Conservation (phyloP, 345 rosid species). For the Turritis glabra region DNA sequence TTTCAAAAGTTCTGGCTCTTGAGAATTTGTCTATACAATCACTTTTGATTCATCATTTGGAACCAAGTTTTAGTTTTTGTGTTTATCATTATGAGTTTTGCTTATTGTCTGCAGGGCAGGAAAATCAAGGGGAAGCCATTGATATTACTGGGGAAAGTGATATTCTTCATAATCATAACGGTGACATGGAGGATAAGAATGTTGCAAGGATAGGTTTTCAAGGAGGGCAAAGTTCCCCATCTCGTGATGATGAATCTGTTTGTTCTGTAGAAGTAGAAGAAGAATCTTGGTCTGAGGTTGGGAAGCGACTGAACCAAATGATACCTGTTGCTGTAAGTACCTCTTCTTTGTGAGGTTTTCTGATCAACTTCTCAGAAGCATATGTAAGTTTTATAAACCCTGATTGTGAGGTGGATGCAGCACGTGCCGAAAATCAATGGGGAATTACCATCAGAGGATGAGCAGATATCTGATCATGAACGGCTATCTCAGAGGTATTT, state of each 20-base stretch:
- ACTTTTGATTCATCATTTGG: background rate
- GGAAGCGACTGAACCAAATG: conserved; percentile 71
- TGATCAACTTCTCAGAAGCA: background rate
- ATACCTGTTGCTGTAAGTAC: conserved; percentile 70
- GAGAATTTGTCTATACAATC: conserved; percentile 4
- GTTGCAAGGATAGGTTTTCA: conserved; percentile 1
- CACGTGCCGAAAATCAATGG: conserved; percentile 47
- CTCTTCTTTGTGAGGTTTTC: background rate
- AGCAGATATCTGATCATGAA: conserved; percentile 41
- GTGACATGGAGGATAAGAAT: conserved; percentile 34
- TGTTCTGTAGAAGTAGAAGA: conserved; percentile 50
- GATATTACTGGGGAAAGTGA: conserved; percentile 24
- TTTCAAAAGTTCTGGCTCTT: conserved; percentile 29
- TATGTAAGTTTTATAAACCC: background rate
- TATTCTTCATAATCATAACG: conserved; percentile 3
- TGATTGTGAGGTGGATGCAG: conserved; percentile 30
- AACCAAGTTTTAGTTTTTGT: background rate
- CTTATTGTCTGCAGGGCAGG: conserved; percentile 38
- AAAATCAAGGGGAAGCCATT: conserved; percentile 22
- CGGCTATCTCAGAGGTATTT: conserved; percentile 42
- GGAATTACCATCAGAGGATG: conserved; percentile 41
- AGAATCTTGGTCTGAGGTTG: conserved; percentile 63
- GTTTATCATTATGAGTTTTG: background rate
- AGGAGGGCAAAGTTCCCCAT: conserved; percentile 31
- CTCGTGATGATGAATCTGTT: conserved; percentile 45